These are phyloP conservation scores for Histomonas meleagridis DNA, from an alignment of 208 protist species.

Conservation along the genomic window DNA sequence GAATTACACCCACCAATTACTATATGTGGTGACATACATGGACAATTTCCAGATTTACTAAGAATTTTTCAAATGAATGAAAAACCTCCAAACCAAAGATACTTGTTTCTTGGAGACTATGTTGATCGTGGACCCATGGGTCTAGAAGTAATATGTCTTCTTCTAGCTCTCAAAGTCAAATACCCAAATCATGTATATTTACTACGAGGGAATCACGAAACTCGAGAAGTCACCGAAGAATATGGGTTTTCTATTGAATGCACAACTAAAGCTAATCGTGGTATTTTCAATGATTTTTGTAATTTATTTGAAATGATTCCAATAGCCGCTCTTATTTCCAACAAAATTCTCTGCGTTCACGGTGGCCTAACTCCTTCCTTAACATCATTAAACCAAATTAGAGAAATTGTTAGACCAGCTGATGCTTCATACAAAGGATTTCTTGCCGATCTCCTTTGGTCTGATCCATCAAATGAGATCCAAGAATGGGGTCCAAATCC, in stretches of 20 bases:
- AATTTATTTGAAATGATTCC: slow-evolving; percentile 4
- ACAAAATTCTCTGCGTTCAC: background rate
- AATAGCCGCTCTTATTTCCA: background rate
- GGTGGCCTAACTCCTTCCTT: background rate
- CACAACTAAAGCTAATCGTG: background rate
- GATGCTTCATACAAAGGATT: background rate
- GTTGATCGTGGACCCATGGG: background rate
- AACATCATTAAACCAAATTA: background rate
- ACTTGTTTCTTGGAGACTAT: slow-evolving; percentile 29
- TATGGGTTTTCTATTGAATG: slow-evolving; percentile 9
- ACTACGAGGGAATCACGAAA: slow-evolving; percentile 17
- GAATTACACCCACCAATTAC: background rate
- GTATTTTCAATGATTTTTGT: background rate
- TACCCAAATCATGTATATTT: slow-evolving; percentile 12
- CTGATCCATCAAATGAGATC: background rate
- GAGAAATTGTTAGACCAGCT: background rate
- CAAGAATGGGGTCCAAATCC: background rate
- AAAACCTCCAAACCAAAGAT: background rate
- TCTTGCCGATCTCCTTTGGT: slow-evolving; percentile 14
- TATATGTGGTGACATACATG: slow-evolving; percentile 7
- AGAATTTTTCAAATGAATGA: background rate
- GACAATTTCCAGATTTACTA: slow-evolving; percentile 25
- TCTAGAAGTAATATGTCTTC: slow-evolving; percentile 1
- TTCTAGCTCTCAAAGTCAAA: background rate
- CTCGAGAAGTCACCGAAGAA: slow-evolving; percentile 10